Conservation (phyloP, 331 rosid species). For the Acacia concinna region DNA sequence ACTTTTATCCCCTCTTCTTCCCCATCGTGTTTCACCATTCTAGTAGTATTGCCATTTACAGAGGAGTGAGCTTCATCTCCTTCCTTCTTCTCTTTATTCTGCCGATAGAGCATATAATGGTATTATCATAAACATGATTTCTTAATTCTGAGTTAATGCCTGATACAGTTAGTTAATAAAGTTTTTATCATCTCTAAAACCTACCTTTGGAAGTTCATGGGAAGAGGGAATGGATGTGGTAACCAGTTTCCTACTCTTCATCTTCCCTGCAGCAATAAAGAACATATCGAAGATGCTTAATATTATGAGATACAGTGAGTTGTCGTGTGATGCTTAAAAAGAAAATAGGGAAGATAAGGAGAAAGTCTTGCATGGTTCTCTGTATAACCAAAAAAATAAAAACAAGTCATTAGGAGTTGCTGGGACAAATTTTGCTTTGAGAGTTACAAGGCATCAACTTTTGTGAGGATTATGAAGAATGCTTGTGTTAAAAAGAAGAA, state of each 20-base stretch:
- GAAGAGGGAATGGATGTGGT: constrained; percentile 44
- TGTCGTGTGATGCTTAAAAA: constrained; percentile 1
- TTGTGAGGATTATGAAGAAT: constrained; percentile 24
- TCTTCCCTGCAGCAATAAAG: constrained; percentile 64
- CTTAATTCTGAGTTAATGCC: background rate
- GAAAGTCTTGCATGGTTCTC: constrained; percentile 4
- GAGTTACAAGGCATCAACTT: constrained; percentile 23
- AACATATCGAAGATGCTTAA: constrained; percentile 34
- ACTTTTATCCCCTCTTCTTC: constrained; percentile 23
- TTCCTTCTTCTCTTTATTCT: constrained; percentile 49
- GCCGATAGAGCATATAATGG: constrained; percentile 20
- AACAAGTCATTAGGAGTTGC: background rate
- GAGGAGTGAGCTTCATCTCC: constrained; percentile 25
- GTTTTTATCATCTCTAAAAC: constrained; percentile 21
- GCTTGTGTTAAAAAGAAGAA: background rate
- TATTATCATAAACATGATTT: constrained; percentile 15
- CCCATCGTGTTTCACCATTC: constrained; percentile 30
- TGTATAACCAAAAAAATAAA: background rate
- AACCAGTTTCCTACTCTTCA: constrained; percentile 60
- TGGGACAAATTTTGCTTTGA: background rate
- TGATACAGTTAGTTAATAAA: background rate
- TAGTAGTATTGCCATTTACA: constrained; percentile 25
- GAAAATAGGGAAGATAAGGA: background rate
- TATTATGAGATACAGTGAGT: background rate
- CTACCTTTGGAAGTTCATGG: constrained; percentile 56